Evolutionary conservation across 257 asterid species (phyloP).

Genomic region (Solanum chmielewskii): DNA sequence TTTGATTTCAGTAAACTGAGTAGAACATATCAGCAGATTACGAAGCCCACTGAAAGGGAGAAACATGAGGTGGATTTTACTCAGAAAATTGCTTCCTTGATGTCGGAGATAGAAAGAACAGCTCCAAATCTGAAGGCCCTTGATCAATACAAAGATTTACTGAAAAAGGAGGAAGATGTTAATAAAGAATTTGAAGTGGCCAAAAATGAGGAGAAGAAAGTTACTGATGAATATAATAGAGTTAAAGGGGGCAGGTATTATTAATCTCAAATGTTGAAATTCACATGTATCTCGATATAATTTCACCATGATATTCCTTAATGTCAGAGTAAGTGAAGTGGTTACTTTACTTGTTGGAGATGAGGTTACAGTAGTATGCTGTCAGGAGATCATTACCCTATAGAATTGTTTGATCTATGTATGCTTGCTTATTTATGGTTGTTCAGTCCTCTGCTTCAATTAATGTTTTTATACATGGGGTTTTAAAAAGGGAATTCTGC

Average conservation of each 20-base stretch:
- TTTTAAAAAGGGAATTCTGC: background rate
- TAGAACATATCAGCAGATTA: constrained; percentile 64
- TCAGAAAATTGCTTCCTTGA: constrained; percentile 51
- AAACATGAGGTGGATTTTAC: constrained; percentile 82
- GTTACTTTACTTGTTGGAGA: background rate
- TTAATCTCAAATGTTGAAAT: background rate
- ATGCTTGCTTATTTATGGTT: background rate
- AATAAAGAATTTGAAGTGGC: constrained; percentile 85
- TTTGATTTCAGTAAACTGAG: constrained; percentile 70
- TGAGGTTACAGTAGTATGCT: background rate
- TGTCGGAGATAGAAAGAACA: constrained; percentile 79
- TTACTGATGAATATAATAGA: constrained; percentile 57
- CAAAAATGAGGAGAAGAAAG: constrained; percentile 69
- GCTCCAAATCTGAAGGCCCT: constrained; percentile 93
- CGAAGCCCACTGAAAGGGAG: constrained; percentile 68
- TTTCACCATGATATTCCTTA: background rate
- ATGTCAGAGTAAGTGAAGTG: background rate
- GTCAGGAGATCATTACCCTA: background rate
- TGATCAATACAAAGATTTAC: constrained; percentile 79
- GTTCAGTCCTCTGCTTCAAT: background rate
- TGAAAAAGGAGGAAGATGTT: constrained; percentile 69
- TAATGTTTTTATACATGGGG: background rate
- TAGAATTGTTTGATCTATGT: background rate
- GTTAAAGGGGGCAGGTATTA: constrained; percentile 61
- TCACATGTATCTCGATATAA: background rate